These are phyloP conservation scores for Trichoderma afroharzianum DNA, from an alignment of 2,329 filamentous ascomycete genomes.

Conservation along the genomic window DNA sequence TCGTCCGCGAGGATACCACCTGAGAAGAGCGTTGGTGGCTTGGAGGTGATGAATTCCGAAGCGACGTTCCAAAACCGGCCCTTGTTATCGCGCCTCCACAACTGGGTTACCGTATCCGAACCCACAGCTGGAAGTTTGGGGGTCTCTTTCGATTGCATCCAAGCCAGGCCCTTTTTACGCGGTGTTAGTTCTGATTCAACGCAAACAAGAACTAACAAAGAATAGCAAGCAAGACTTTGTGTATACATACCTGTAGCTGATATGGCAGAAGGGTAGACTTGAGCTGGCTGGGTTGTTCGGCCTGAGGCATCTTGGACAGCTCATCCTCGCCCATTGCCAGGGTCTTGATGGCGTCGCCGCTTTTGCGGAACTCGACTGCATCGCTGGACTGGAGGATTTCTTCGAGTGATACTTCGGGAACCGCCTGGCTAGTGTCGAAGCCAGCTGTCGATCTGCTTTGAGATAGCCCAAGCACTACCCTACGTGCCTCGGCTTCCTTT, in stretches of 20 bases:
- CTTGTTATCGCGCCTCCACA: conserved; percentile 63
- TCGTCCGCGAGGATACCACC: conserved; percentile 85
- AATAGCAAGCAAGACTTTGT: neutral
- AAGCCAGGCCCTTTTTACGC: conserved; percentile 64
- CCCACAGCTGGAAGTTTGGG: conserved; percentile 59
- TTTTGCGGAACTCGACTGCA: conserved; percentile 62
- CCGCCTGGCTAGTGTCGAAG: conserved; percentile 26
- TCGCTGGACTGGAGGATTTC: conserved; percentile 65
- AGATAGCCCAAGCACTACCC: conserved; percentile 38
- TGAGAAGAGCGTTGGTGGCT: conserved; percentile 61
- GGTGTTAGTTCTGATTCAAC: neutral
- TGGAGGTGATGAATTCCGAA: conserved; percentile 56
- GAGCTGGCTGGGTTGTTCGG: conserved; percentile 62
- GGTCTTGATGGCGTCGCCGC: conserved; percentile 62
- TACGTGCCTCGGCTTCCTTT: conserved; percentile 51
- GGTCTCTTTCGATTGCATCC: conserved; percentile 74
- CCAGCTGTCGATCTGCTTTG: conserved; percentile 38
- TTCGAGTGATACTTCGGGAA: conserved; percentile 50
- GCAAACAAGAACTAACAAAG: neutral
- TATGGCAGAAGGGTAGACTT: conserved; percentile 71
- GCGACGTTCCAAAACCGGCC: conserved; percentile 58
- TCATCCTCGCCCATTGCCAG: conserved; percentile 69
- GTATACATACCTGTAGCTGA: conserved; percentile 56
- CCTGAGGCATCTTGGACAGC: conserved; percentile 68
- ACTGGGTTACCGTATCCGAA: conserved; percentile 61